Percentiles rank a stretch among this genome's conserved stretches.
phyloP scores from a whole-genome alignment of 2,329 filamentous ascomycete species.

The Bipolaris sorokiniana region DNA sequence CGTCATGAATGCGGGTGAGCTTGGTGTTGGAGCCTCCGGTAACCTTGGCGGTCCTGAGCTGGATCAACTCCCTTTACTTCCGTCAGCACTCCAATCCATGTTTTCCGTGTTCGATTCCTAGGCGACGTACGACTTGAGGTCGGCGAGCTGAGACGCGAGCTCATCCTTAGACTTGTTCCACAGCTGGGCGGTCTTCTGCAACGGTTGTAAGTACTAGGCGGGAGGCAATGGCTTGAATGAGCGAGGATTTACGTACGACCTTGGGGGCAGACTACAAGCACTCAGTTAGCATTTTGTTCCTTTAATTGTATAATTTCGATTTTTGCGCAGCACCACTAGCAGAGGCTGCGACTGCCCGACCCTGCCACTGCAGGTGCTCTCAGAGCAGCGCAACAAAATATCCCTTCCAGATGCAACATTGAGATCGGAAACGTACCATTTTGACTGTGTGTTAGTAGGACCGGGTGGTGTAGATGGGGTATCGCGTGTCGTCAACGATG shows the following conservation, averaged over 20 bases:
- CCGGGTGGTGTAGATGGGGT: conserved; percentile 45
- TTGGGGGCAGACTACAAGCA: conserved; percentile 63
- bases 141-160: conserved; percentile 71
- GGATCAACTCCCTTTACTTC: conserved; percentile 73
- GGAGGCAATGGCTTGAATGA: conserved; percentile 34
- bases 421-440: conserved; percentile 45
- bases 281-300: conserved; percentile 38
- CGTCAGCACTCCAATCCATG: conserved; percentile 38
- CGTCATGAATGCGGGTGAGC: conserved; percentile 81
- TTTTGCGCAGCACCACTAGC: conserved; percentile 32
- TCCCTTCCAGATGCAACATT: conserved; percentile 15
- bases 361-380: conserved; percentile 16
- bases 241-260: conserved; percentile 60
- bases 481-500: conserved; percentile 46
- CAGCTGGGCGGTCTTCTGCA: conserved; percentile 83
- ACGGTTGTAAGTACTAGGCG: conserved; percentile 43
- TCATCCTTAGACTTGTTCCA: conserved; percentile 99
- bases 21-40: conserved; percentile 89
- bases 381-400: conserved; percentile 21
- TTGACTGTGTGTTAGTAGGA: conserved; percentile 48
- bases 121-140: conserved; percentile 48
- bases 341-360: conserved; percentile 22
- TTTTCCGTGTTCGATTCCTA: conserved; percentile 8
- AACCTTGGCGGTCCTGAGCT: conserved; percentile 98
- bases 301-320: conserved; percentile 18